phyloP scores from a whole-genome alignment of 2,329 filamentous ascomycete species.

The Graphilbum sp. region DNA sequence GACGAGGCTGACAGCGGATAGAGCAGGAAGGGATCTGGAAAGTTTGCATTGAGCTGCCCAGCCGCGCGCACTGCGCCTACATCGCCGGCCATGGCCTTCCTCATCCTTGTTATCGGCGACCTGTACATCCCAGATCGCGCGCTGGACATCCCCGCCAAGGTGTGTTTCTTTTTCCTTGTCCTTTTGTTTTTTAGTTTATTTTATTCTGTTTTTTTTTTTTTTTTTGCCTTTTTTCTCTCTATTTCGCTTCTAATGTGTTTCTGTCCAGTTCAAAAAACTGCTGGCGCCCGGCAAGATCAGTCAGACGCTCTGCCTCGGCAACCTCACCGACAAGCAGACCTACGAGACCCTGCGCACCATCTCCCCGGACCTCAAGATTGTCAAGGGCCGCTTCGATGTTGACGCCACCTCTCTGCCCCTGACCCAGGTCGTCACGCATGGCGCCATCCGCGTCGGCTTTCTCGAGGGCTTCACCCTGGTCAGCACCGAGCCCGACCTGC shows the following conservation, averaged over 20 bases:
- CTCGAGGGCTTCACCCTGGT: slow-evolving; percentile 54
- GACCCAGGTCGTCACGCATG: slow-evolving; percentile 50
- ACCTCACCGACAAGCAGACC: slow-evolving; percentile 63
- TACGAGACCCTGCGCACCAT: slow-evolving; percentile 68
- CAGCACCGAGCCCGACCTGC: slow-evolving; percentile 47
- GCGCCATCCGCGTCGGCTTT: slow-evolving; percentile 48
- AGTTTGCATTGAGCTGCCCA: no score
- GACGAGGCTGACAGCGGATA: no score
- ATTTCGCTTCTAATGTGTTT: slow-evolving; percentile 1
- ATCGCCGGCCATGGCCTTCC: slow-evolving; percentile 54
- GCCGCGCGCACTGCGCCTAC: no score
- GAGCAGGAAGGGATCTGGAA: no score
- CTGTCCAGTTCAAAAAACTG: slow-evolving; percentile 75
- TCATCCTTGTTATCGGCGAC: slow-evolving; percentile 84
- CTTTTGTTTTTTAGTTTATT: not conserved
- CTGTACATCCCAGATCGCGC: slow-evolving; percentile 87
- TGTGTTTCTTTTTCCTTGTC: slow-evolving; percentile 19
- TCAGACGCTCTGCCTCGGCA: slow-evolving; percentile 65
- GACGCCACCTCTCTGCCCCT: slow-evolving; percentile 49
- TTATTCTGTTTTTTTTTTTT: not conserved
- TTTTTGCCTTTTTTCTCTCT: not conserved
- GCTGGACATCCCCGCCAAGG: slow-evolving; percentile 81
- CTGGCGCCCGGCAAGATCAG: slow-evolving; percentile 71
- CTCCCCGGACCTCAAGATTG: slow-evolving; percentile 55
- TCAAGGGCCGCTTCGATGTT: slow-evolving; percentile 50